A percentile compares a stretch with the other conserved stretches of the same genome.
Conservation (phyloP, 202 grass and related monocot species). For the Digitaria exilis region DNA sequence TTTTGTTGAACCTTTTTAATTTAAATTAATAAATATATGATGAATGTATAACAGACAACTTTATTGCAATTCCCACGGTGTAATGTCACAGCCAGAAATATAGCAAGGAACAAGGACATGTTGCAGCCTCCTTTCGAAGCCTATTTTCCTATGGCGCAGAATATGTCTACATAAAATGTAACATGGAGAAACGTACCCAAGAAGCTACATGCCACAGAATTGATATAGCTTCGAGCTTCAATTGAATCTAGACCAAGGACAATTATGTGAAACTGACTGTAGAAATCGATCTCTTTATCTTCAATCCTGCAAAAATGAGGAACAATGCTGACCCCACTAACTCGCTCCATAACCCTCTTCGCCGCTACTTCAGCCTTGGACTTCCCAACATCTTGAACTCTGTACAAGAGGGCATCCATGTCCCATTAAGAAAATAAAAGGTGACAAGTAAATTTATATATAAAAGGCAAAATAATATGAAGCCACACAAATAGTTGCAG, state of each 20-base stretch:
- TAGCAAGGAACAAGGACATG: constrained; percentile 13
- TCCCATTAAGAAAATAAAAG: constrained; percentile 5
- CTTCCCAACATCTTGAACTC: constrained; percentile 93
- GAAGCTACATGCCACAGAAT: constrained; percentile 93
- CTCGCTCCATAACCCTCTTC: constrained; percentile 89
- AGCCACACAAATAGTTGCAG: constrained; percentile 2
- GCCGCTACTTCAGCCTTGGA: constrained; percentile 96
- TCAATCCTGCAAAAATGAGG: constrained; percentile 99
- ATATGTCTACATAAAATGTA: constrained; percentile 21
- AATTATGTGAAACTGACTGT: constrained; percentile 94
- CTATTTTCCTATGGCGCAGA: background rate
- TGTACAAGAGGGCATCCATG: constrained; percentile 37
- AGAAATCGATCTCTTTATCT: constrained; percentile 90
- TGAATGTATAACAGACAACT: background rate
- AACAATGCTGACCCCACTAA: constrained; percentile 89
- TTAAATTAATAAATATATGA: background rate
- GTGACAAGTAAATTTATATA: background rate
- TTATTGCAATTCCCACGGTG: constrained; percentile 4
- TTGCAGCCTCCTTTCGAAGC: background rate
- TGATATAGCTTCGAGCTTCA: constrained; percentile 98
- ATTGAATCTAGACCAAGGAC: constrained; percentile 99
- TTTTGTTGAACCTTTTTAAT: background rate
- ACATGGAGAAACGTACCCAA: constrained; percentile 65
- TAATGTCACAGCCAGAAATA: background rate
- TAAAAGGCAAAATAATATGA: background rate